Conservation (phyloP, 2,329 filamentous ascomycete species). For the Apiospora pterosperma region DNA sequence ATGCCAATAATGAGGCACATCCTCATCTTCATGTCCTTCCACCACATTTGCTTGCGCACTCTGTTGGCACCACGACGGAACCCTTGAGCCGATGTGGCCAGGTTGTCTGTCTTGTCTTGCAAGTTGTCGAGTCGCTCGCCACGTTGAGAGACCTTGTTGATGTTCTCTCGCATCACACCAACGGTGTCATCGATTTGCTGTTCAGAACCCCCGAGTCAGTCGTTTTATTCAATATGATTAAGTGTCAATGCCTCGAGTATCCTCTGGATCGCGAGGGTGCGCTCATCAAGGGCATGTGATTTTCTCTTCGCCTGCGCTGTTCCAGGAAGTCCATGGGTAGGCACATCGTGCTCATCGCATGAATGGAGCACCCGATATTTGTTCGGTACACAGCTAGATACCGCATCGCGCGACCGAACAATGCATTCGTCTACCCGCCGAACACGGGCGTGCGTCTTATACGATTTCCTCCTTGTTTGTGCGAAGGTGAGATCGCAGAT, state of each 20-base stretch:
- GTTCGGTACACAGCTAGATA: not conserved
- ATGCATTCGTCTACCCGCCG: not conserved
- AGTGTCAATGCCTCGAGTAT: not conserved
- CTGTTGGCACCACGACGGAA: conserved; percentile 96
- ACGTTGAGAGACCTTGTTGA: conserved; percentile 93
- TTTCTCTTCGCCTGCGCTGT: not conserved
- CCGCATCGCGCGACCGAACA: not conserved
- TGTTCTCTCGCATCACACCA: conserved; percentile 93
- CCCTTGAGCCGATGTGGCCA: conserved; percentile 87
- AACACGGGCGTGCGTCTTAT: not conserved
- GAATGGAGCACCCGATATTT: not conserved
- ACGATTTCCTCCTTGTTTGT: not conserved
- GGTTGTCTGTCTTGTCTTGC: conserved; percentile 68
- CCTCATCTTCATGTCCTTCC: conserved; percentile 99
- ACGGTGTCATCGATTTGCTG: conserved; percentile 98
- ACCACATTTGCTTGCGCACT: conserved; percentile 98
- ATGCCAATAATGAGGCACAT: conserved; percentile 92
- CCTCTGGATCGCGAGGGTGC: not conserved
- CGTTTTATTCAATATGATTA: conserved; percentile 9
- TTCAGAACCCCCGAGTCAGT: not conserved
- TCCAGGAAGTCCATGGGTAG: not conserved
- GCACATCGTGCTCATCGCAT: not conserved
- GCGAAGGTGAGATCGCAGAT: not conserved
- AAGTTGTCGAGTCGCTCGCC: conserved; percentile 47
- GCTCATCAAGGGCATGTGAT: not conserved